Percentiles rank a stretch among this genome's conserved stretches.
These are phyloP conservation scores for Aspergillus sclerotialis DNA, from an alignment of 2,329 filamentous ascomycete species.

Conservation along the genomic window DNA sequence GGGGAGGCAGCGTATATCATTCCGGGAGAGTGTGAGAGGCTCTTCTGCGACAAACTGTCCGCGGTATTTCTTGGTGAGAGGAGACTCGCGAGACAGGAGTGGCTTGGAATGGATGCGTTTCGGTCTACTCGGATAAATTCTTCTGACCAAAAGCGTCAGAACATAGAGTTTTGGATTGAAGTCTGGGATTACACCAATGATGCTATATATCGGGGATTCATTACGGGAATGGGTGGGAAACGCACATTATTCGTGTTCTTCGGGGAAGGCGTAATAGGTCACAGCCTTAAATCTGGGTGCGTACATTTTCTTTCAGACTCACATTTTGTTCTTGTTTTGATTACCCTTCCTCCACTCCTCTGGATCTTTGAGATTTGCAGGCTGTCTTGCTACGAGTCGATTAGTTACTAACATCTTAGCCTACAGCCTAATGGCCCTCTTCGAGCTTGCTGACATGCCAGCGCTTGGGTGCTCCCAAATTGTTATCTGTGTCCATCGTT, in stretches of 20 bases:
- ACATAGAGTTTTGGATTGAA: slow-evolving; percentile 31
- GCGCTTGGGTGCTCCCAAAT: slow-evolving; percentile 67
- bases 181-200: slow-evolving; percentile 71
- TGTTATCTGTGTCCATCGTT: slow-evolving; percentile 73
- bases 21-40: slow-evolving; percentile 99
- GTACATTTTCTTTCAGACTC: slow-evolving; percentile 31
- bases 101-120: slow-evolving; percentile 75
- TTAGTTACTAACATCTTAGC: no score
- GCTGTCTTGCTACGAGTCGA: no score
- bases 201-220: slow-evolving; percentile 78
- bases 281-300: slow-evolving; percentile 82
- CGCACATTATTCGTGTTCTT: slow-evolving; percentile 85
- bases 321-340: neutral
- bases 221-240: slow-evolving; percentile 62
- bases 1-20: slow-evolving; percentile 94
- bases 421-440: slow-evolving; percentile 80
- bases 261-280: slow-evolving; percentile 62
- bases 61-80: slow-evolving; percentile 94
- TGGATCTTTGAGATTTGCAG: no score
- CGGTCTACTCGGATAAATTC: slow-evolving; percentile 23
- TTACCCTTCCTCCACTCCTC: neutral
- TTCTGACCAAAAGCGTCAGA: slow-evolving; percentile 14
- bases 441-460: slow-evolving; percentile 74
- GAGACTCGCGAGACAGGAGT: slow-evolving; percentile 68
- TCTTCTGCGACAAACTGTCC: slow-evolving; percentile 96